phyloP scores from a whole-genome alignment of 176 grass and related monocot genomes.

The Triticum turgidum region DNA sequence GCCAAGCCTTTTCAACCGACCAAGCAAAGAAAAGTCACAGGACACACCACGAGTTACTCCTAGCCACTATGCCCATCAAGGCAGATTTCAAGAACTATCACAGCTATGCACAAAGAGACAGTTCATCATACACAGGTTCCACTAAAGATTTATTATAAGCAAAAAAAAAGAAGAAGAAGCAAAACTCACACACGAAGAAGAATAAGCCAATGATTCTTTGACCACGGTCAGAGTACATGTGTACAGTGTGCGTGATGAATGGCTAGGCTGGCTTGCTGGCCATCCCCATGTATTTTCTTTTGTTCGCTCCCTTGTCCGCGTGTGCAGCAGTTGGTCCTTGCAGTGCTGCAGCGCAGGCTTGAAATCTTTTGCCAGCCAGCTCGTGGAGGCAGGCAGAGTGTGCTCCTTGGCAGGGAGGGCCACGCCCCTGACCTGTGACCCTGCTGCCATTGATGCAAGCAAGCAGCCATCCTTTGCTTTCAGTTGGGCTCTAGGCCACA shows the following conservation, averaged over 20 bases:
- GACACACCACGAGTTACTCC: conserved; percentile 6
- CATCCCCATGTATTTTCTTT: not conserved
- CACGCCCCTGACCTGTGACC: not conserved
- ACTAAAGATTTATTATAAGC: not conserved
- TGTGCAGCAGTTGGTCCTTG: conserved; percentile 8
- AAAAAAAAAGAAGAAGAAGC: not conserved
- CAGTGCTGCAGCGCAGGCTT: not conserved
- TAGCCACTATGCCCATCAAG: not conserved
- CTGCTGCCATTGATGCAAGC: conserved; percentile 26
- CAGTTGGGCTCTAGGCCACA: not conserved
- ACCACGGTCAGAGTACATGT: conserved; percentile 16
- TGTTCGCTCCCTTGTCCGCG: conserved; percentile 24
- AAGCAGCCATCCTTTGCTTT: conserved; percentile 4
- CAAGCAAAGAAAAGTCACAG: conserved; percentile 7
- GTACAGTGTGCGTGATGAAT: conserved; percentile 23
- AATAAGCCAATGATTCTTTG: conserved; percentile 21
- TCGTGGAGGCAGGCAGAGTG: not conserved
- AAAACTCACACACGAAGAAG: not conserved
- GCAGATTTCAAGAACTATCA: conserved; percentile 11
- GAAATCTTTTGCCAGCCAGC: conserved; percentile 17
- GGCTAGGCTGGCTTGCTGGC: not conserved
- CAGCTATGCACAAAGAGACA: not conserved
- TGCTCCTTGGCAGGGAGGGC: not conserved
- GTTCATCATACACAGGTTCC: conserved; percentile 13
- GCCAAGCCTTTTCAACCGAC: not conserved